Evolutionary conservation across 1,284 basidiomycete genomes (phyloP).

Genomic region (Ustilago shanxiensis): DNA sequence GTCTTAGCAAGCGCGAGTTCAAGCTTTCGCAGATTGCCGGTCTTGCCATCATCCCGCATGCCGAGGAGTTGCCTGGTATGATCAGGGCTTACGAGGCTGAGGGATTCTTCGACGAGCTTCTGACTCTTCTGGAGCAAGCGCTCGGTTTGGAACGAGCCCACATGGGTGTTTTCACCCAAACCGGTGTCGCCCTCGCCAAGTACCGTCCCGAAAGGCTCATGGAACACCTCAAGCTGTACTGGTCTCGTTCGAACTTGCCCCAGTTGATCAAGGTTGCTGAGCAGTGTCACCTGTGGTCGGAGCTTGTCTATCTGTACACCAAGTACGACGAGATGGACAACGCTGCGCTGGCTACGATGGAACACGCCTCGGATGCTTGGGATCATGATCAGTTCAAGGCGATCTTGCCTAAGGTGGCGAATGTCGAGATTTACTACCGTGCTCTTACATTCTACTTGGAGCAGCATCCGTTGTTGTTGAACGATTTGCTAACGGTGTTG

Average conservation of each 20-base stretch:
- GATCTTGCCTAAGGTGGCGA: constrained; percentile 78
- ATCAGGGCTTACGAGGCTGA: constrained; percentile 89
- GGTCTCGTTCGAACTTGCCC: constrained; percentile 95
- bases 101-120: constrained; percentile 94
- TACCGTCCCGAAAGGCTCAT: constrained; percentile 97
- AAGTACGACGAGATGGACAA: constrained; percentile 98
- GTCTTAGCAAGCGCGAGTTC: constrained; percentile 97
- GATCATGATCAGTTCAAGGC: constrained; percentile 93
- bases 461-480: constrained; percentile 91
- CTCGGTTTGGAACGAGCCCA: constrained; percentile 93
- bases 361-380: constrained; percentile 96
- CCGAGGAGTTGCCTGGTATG: constrained; percentile 88
- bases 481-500: constrained; percentile 90
- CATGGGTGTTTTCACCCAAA: constrained; percentile 86
- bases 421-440: constrained; percentile 98
- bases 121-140: constrained; percentile 91
- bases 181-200: constrained; percentile 95
- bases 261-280: constrained; percentile 95
- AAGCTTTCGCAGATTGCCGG: constrained; percentile 88
- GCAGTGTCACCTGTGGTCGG: constrained; percentile 97
- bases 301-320: constrained; percentile 96
- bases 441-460: constrained; percentile 77
- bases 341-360: constrained; percentile 97
- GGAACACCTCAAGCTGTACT: constrained; percentile 98
- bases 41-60: constrained; percentile 71